Evolutionary conservation across 768 basidiomycete genomes (phyloP), one percentile per base, ranked within the genome.

Genomic region (Tephrocybe sp.): DNA sequence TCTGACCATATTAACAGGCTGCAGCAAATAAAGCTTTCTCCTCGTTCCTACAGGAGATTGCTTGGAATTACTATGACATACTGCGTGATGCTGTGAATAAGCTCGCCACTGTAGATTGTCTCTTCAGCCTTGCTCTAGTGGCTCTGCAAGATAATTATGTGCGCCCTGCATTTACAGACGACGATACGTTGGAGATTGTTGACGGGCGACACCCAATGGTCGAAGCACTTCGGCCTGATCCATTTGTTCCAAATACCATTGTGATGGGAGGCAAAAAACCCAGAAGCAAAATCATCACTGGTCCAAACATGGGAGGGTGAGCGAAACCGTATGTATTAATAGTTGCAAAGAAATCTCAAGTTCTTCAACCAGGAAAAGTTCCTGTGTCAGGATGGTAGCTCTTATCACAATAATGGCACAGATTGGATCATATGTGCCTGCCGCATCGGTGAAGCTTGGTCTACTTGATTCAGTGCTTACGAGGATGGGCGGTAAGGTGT

Each of bases 171-270:
- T 89, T 97, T 60, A 80, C 79, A 0, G 78, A 84, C 6, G 80
- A 83, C 23, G 79, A 84, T 42, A 65, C 65, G 20, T 71, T 98
- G 11, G 84, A 90, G 53, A 88, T 98, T 26, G 68, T 77, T 10
- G 82, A 85, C n/a, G 95, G 92, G 0, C 78, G 93, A 10, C 96
- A 99, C 72, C 96, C 96, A 0, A 92, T 98, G 82, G 82, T 95
- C 13, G 95, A 97, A 65, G 77, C 77, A 8, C 68, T 94, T 17
- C 74, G 83, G 34, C 70, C 84, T 1, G 83, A 89, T 54, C 91
- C 93, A 2, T 96, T 92, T 67, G 85, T 98, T 1, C 86, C 92
- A 2, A 98, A 97, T 64, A 79, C 83, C 11, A 66, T 96, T 14
- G 60, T 67, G 1, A 82, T 97, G 63, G 86, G 86, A 7, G 77